Base-by-base conservation (phyloP, 306 rosid species). In the Dryas alaskensis region DNA sequence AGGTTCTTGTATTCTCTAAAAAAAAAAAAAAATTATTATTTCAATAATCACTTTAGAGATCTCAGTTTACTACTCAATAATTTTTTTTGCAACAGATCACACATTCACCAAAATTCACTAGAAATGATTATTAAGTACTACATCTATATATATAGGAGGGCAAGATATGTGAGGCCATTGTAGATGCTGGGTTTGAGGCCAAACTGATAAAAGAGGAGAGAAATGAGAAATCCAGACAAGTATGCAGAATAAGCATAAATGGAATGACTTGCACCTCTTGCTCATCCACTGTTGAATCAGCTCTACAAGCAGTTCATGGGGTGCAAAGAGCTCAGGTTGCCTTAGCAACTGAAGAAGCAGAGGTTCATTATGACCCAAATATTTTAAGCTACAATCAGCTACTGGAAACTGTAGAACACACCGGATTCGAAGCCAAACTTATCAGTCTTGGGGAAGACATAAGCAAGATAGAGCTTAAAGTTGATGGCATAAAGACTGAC, bases 241-340 rank as follows among this genome's bases (percentile, higher is more conserved):
- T 84, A 3, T 89, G 97, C 72, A 87, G 92, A 55, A 77, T 92
- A 37, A 81, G 79, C 31, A 79, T 92, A 11, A 78, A 79, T 27
- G 98, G 93, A 82, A 90, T 92, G 98, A 88, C 96, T 49, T 89
- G 97, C 78, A 92, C 90, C 2, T 83, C 98, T 5, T 92, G 97
- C 62, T 89, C 96, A 61, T 86, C 96, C 25, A 84, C 90, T 0
- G 71, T 92, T 40, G 98, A 92, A 67, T 89, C 93, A 25, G 79
- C 82, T 68, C 75, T 93, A 10, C 76, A 72, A 73, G 65, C 83
- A 22, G 57, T 87, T 62, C 64, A 69, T 5, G 98, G 96, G 16
- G 90, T 93, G 0, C 76, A 84, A 8, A 69, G 79, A 65, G 90
- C 92, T 1, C 88, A 64, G 47, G 96, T 90, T 42, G 98, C 96